A percentile compares a stretch with the other conserved stretches of the same genome.
phyloP scores from a whole-genome alignment of 2,329 filamentous ascomycete species.

The Trichoderma citrinoviride region DNA sequence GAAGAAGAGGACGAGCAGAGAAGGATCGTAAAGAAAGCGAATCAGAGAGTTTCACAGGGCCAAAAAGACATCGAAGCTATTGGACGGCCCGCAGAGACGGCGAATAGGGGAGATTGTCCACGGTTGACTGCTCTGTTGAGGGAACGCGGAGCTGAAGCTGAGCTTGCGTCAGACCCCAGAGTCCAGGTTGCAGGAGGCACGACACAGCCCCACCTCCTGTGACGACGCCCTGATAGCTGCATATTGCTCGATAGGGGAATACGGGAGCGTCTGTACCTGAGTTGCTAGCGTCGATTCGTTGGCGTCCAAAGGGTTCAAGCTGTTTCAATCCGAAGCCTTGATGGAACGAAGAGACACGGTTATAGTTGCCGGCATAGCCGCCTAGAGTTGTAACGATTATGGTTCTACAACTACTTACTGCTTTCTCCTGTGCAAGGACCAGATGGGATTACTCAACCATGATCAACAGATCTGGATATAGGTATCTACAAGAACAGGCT shows the following conservation, averaged over 20 bases:
- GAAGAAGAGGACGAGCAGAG: neutral
- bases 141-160: constrained; percentile 12
- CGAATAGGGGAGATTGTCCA: neutral
- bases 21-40: neutral
- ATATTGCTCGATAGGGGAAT: neutral
- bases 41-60: neutral
- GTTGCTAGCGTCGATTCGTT: neutral
- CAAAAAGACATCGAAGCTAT: neutral
- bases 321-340: no score
- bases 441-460: no score
- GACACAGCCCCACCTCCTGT: constrained; percentile 1
- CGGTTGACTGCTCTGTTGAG: neutral
- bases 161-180: constrained; percentile 22
- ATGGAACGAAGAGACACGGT: no score
- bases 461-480: no score
- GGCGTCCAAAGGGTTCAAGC: neutral
- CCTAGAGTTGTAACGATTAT: no score
- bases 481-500: no score
- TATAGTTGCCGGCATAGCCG: no score
- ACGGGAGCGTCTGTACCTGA: neutral
- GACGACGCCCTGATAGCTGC: neutral
- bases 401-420: no score
- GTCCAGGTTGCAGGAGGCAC: neutral
- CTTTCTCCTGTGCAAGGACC: no score
- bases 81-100: neutral